Conservation (phyloP, 2,329 filamentous ascomycete species). For the Elsinoe ampelina region DNA sequence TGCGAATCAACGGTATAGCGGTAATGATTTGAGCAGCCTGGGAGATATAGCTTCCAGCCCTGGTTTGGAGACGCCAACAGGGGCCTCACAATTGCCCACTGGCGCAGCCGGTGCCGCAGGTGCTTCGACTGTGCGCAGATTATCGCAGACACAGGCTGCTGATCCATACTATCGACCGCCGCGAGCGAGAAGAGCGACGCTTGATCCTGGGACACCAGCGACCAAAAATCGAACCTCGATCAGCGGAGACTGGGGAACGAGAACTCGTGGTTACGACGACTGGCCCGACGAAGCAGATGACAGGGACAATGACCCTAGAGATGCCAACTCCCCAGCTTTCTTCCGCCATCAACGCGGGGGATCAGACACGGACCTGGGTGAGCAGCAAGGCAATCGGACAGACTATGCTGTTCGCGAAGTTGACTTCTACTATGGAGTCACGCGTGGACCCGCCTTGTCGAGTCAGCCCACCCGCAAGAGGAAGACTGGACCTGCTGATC, state of each 20-base stretch:
- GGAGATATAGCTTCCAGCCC: constrained; percentile 9
- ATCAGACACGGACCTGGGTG: constrained; percentile 45
- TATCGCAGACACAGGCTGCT: constrained; percentile 25
- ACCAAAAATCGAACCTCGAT: constrained; percentile 32
- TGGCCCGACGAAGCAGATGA: constrained; percentile 29
- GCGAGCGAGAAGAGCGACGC: constrained; percentile 56
- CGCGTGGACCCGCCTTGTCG: constrained; percentile 71
- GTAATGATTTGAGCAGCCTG: constrained; percentile 6
- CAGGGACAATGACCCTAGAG: constrained; percentile 25
- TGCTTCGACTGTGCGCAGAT: constrained; percentile 26
- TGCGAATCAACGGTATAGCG: neutral
- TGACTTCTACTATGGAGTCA: constrained; percentile 89
- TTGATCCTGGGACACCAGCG: constrained; percentile 39
- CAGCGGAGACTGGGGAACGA: constrained; percentile 38
- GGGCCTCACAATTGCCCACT: neutral
- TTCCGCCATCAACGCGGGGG: constrained; percentile 38
- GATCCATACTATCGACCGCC: constrained; percentile 89
- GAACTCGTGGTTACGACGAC: constrained; percentile 36
- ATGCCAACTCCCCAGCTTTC: constrained; percentile 38
- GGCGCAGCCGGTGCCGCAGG: neutral
- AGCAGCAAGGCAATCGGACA: constrained; percentile 48
- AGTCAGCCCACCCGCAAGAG: constrained; percentile 65
- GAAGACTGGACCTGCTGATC: constrained; percentile 89
- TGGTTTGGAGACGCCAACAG: constrained; percentile 6
- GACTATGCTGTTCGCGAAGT: constrained; percentile 93